Evolutionary conservation across 148 eudicot genomes (phyloP), one percentile per base, ranked within the genome.

Genomic region (Rhododendron henanense): DNA sequence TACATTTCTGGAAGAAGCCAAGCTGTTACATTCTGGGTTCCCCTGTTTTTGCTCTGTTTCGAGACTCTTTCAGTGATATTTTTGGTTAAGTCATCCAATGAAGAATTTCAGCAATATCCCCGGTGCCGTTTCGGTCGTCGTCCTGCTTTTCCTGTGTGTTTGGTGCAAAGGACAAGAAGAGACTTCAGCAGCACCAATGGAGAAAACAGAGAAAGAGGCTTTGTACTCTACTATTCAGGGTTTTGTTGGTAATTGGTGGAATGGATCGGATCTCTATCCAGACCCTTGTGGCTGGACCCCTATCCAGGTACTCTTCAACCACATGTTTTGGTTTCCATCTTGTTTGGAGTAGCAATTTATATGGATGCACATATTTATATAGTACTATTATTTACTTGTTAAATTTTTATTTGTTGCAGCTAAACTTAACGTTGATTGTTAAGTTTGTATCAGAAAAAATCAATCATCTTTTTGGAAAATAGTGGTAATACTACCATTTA

Each of bases 211-310:
- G 89, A 88, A 90, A 89, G 90, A 91, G 53, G 96, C 93, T 81
- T 85, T 95, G 47, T 93, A 93, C 87, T 91, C 93, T 71, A 91
- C 94, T 13, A 95, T 95, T 86, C 96, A 94, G 83, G 97, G 98
- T 33, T 94, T 95, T 92, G 93, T 95, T 81, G 98, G 98, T 33
- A 87, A 91, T 73, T 88, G 81, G 88, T 95, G 98, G 98, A 95
- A 94, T 90, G 98, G 98, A 10, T 92, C 98, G 45, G 93, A 93
- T 90, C 97, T 95, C 74, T 95, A 89, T 88, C 98, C 98, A 57
- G 97, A 95, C 84, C 98, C 98, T 78, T 95, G 98, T 92, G 98
- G 98, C 6, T 95, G 98, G 98, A 94, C 98, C 75, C 97, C 97
- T 3, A 95, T 95, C 48, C 95, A 94, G 98, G 98, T 95, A 90